Conservation (phyloP, 2,329 filamentous ascomycete genomes). For the Hypoxylon rubiginosum region DNA sequence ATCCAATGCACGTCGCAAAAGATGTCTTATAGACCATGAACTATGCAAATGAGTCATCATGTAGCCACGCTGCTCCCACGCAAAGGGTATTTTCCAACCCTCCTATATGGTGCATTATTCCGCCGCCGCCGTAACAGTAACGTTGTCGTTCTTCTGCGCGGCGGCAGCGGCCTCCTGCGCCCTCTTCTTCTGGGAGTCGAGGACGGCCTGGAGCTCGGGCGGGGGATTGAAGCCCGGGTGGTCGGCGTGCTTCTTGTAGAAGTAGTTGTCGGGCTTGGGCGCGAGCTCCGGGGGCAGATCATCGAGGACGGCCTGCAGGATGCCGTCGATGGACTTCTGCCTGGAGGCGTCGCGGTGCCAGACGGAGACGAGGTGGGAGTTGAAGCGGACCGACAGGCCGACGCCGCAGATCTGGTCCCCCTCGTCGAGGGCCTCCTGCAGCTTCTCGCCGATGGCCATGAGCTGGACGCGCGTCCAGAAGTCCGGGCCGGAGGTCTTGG, state of each 20-base stretch:
- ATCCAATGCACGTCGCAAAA: background rate
- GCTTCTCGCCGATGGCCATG: slow-evolving; percentile 84
- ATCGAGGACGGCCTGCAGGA: slow-evolving; percentile 79
- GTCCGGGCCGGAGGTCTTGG: slow-evolving; percentile 78
- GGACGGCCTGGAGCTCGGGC: slow-evolving; percentile 68
- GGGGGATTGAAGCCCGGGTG: slow-evolving; percentile 84
- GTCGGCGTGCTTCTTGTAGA: slow-evolving; percentile 91
- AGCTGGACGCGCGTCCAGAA: slow-evolving; percentile 87
- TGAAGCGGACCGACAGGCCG: slow-evolving; percentile 88
- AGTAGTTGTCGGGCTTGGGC: slow-evolving; percentile 79
- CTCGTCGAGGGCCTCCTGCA: slow-evolving; percentile 79
- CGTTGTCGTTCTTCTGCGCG: slow-evolving; percentile 47
- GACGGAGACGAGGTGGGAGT: slow-evolving; percentile 87
- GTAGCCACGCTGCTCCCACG: background rate
- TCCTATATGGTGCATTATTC: slow-evolving; percentile 3
- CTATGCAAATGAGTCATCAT: background rate
- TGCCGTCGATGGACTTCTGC: slow-evolving; percentile 79
- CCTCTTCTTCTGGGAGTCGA: slow-evolving; percentile 69
- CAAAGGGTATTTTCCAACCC: background rate
- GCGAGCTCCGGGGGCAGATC: slow-evolving; percentile 79
- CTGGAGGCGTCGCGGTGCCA: slow-evolving; percentile 94
- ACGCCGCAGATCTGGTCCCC: slow-evolving; percentile 91
- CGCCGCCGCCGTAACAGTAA: slow-evolving; percentile 42
- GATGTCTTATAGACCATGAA: background rate
- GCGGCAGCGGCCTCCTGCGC: slow-evolving; percentile 57